Evolutionary conservation across 208 protist species (phyloP), one percentile per base, ranked within the genome.

Genomic region (Leishmania aethiopica): DNA sequence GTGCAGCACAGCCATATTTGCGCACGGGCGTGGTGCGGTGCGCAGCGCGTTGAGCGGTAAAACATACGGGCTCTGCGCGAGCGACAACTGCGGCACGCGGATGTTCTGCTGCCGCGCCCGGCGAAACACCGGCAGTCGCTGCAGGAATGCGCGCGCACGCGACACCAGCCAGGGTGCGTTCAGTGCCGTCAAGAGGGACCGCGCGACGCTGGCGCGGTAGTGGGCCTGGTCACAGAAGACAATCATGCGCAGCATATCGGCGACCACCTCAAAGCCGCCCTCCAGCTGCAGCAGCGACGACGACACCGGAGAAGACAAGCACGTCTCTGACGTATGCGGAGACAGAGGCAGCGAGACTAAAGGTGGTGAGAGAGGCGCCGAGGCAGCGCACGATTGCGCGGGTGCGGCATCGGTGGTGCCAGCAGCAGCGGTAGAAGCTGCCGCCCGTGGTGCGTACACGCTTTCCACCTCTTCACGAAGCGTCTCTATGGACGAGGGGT

Each of bases 221-320:
- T 97, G 94, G 32, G 93, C 89, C 69, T 89, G 82, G 77, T 97
- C 94, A 25, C 88, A 92, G 35, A 97, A 85, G 49, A 97, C 69
- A 69, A 97, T 91, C 90, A 95, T 95, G 25, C 94, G 92, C 51
- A 96, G 75, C 0, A 87, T 64, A 75, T 96, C 93, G 60, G 91
- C 67, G 51, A 90, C 86, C 15, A 91, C 59, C 75, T 94, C 91
- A 19, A 88, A 59, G 35, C 69, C 37, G 42, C 78, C 76, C 69
- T 72, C 76, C 22, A 67, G 11, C 74, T 35, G 42, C 42, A 4
- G 69, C 42, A 51, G 6, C n/a, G 40, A 35, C 8, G 3, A 32
- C 37, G 40, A 22, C 42, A 22, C 49, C 25, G 69, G 37, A 76
- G 28, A n/a, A 60, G 77, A n/a, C 77, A 49, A 17, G 3, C 45